These are phyloP conservation scores for Discostella pseudostelligera DNA, from an alignment of 108 stramenopile species.

Conservation along the genomic window DNA sequence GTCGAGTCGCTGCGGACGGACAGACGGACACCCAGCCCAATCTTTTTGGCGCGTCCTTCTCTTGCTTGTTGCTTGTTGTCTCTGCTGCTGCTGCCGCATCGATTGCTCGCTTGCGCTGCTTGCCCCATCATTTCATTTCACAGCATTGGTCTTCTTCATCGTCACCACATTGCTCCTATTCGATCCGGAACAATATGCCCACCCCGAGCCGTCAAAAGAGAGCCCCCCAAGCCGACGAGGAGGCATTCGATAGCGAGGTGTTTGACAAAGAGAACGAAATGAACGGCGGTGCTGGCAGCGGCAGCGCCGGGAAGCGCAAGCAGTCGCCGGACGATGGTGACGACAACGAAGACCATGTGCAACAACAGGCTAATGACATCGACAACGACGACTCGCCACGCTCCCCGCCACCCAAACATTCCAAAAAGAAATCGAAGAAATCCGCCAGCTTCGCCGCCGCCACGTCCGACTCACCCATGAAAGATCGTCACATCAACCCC, in stretches of 20 bases:
- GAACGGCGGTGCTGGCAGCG: slow-evolving; percentile 7
- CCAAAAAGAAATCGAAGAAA: slow-evolving; percentile 6
- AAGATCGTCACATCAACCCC: slow-evolving; percentile 39
- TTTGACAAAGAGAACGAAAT: slow-evolving; percentile 14
- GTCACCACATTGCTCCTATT: too few species aligned
- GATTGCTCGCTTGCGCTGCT: too few species aligned
- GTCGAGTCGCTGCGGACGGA: too few species aligned
- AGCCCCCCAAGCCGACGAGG: not conserved
- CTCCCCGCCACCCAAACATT: not conserved
- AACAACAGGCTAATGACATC: not conserved
- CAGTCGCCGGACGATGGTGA: slow-evolving; percentile 1
- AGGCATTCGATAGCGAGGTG: not conserved
- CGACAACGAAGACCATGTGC: slow-evolving; percentile 11
- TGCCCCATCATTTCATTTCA: too few species aligned
- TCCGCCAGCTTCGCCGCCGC: not conserved
- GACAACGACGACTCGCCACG: slow-evolving; percentile 11
- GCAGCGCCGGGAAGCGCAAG: slow-evolving; percentile 11
- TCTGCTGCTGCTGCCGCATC: too few species aligned
- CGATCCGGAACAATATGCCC: slow-evolving; percentile 5
- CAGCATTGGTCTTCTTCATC: too few species aligned
- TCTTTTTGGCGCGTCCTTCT: too few species aligned
- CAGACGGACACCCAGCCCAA: too few species aligned
- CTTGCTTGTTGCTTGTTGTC: too few species aligned
- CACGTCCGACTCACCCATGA: slow-evolving; percentile 22
- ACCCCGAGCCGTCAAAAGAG: slow-evolving; percentile 4